Conservation (phyloP, 495 filamentous ascomycete species). For the Aspergillus panamensis region DNA sequence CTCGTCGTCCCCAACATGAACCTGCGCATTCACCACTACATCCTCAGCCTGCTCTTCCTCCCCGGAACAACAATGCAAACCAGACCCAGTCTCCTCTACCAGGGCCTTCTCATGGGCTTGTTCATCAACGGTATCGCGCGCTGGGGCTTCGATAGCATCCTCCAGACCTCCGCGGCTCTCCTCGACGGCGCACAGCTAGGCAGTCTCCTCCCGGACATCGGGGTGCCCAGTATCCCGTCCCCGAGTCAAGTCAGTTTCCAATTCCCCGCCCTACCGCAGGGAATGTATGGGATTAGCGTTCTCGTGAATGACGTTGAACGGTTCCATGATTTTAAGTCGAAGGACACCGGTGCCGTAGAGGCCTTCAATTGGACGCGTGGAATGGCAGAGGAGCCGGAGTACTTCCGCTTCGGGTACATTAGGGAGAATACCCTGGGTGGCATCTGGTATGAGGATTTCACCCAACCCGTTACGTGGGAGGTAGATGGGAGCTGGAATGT, state of each 20-base stretch:
- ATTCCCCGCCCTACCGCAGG: conserved; percentile 34
- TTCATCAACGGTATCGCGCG: conserved; percentile 64
- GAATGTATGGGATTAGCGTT: conserved; percentile 55
- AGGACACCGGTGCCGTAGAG: conserved; percentile 32
- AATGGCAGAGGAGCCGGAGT: conserved; percentile 54
- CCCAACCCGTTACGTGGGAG: conserved; percentile 67
- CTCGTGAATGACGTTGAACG: conserved; percentile 60
- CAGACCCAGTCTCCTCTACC: conserved; percentile 54
- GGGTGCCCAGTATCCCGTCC: conserved; percentile 29
- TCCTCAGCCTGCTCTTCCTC: conserved; percentile 56
- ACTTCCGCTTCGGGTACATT: conserved; percentile 80
- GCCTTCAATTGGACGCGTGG: conserved; percentile 45
- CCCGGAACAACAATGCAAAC: conserved; percentile 58
- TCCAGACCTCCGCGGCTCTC: conserved; percentile 53
- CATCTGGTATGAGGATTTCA: conserved; percentile 68
- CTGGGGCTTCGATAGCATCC: conserved; percentile 62
- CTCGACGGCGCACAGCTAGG: conserved; percentile 49
- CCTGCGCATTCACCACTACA: conserved; percentile 64
- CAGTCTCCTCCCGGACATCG: conserved; percentile 43
- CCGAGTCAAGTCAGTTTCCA: conserved; percentile 45
- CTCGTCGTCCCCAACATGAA: conserved; percentile 55
- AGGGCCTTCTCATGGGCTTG: conserved; percentile 58
- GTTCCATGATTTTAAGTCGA: conserved; percentile 41
- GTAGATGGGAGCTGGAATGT: conserved; percentile 42
- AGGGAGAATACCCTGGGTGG: conserved; percentile 48